Base-by-base conservation (phyloP, 192 early-diverging fungal species). In the Entomortierella lignicola region DNA sequence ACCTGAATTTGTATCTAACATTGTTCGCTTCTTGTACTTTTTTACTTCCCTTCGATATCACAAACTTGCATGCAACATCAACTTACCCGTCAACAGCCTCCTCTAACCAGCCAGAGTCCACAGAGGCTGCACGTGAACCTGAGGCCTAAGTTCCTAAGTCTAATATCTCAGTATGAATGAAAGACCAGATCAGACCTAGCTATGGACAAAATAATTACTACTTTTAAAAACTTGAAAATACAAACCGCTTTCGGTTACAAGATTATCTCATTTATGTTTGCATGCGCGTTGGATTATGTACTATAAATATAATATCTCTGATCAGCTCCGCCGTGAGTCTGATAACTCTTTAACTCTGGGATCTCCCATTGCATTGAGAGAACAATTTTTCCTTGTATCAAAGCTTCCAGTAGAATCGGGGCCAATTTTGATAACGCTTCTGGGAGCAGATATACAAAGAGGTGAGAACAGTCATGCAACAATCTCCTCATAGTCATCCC, bases 301-400 rank as follows among this genome's bases (percentile, higher is more conserved):
- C 20, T 59, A 11, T 77, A 77, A 4, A 77, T 69, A 26, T 77
- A 77, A 32, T 58, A 77, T 7, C 62, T 53, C 2, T 59, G 47
- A 15, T 51, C 27, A 17, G 26, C 8, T 1, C 66, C 73, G 0
- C 73, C 73, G 12, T 64, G 31, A 18, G 56, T 50, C 11, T 63
- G 66, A 44, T 69, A 77, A 13, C 15, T 15, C 6, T 23, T 17
- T 21, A 77, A 27, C 18, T 64, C 60, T 4, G 61, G 66, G 20
- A 77, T 64, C 18, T 77, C 73, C 73, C 73, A 77, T 1, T 64
- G 66, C 73, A 77, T 77, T 1, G 66, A 69, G 11, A 77, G 27
- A 27, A 77, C 55, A 2, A 64, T 26, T 25, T 77, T 77, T 0
- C 53, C 57, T 17, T 64, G 53, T 15, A 64, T 37, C 3, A 77